Evolutionary conservation across 192 early-diverging fungal genomes (phyloP).

Genomic region (Coemansia sp.): DNA sequence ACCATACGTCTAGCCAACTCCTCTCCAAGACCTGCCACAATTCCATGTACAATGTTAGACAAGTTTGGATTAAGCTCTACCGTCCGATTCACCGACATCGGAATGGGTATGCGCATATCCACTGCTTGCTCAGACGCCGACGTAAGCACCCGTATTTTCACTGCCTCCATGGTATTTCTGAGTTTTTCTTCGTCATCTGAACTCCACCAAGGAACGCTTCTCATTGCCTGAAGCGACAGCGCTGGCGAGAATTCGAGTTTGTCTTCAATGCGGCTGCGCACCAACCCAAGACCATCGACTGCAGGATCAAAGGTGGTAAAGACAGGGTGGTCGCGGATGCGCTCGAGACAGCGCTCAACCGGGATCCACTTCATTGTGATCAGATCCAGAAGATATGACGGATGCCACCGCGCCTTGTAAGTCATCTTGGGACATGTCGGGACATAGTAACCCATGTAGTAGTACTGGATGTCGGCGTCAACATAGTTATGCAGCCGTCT

Average conservation of each 20-base stretch:
- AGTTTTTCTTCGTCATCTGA: not conserved
- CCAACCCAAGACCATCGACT: constrained; percentile 13
- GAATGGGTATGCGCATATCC: not conserved
- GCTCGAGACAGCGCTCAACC: constrained; percentile 39
- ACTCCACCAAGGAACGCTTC: not conserved
- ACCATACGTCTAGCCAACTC: constrained; percentile 17
- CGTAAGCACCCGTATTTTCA: not conserved
- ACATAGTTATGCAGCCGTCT: constrained; percentile 52
- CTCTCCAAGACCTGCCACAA: constrained; percentile 25
- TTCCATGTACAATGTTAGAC: constrained; percentile 14
- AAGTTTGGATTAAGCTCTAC: not conserved
- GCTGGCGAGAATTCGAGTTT: constrained; percentile 13
- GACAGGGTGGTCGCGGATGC: constrained; percentile 31
- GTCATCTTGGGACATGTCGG: constrained; percentile 91
- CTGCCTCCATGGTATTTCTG: not conserved
- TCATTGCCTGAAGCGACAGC: constrained; percentile 2
- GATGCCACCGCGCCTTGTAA: constrained; percentile 89
- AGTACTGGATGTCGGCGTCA: constrained; percentile 63
- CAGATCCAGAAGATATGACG: constrained; percentile 81
- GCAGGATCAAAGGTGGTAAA: constrained; percentile 44
- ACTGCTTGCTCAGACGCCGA: not conserved
- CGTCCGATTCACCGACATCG: constrained; percentile 1
- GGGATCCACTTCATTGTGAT: constrained; percentile 51
- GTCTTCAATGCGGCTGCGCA: constrained; percentile 15
- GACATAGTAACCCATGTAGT: constrained; percentile 97